Base-by-base conservation (phyloP, 139 green algal species). In the Micractinium conductrix region DNA sequence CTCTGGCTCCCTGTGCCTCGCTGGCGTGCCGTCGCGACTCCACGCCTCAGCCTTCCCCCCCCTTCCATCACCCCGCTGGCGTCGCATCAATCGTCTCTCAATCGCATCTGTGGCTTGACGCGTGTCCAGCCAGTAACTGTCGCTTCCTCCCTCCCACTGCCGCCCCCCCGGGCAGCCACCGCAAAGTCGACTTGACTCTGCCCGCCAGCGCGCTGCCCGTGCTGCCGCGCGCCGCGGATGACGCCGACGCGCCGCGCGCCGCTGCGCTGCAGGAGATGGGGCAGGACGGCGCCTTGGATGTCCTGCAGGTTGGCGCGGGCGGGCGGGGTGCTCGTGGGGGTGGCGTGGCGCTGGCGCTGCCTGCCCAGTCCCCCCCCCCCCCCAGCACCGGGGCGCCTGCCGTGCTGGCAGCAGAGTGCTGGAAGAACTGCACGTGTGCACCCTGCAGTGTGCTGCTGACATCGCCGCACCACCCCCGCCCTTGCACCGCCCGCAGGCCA, bases 121-220 rank as follows among this genome's bases (percentile, higher is more conserved):
- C n/a, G n/a, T n/a, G n/a, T n/a, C n/a, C n/a, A n/a, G n/a, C n/a
- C n/a, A n/a, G n/a, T n/a, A n/a, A n/a, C n/a, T n/a, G n/a, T 5
- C 68, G 5, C 10, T 19, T 14, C 68, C 24, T 28, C 48, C 48
- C 12, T 43, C 48, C 74, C 45, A 33, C 70, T 45, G 43, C 26
- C 42, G 17, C 44, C 42, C 73, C 73, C 3, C n/a, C 72, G n/a
- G n/a, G 76, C 76, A 82, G 85, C 44, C 88, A 95, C 85, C 85
- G 91, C 35, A 90, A 87, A 68, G 58, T 94, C 17, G 67, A 89
- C 53, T 37, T 96, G 21, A 48, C 82, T n/a, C 50, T 89, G 75
- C 80, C 80, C 55, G 37, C 79, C 21, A 50, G n/a, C 26, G 42
- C 28, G 48, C 33, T 38, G 50, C 63, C 53, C 1, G 71, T 44